Base-by-base conservation (phyloP, 164 flowering plant species). In the Cinnamomum micranthum region DNA sequence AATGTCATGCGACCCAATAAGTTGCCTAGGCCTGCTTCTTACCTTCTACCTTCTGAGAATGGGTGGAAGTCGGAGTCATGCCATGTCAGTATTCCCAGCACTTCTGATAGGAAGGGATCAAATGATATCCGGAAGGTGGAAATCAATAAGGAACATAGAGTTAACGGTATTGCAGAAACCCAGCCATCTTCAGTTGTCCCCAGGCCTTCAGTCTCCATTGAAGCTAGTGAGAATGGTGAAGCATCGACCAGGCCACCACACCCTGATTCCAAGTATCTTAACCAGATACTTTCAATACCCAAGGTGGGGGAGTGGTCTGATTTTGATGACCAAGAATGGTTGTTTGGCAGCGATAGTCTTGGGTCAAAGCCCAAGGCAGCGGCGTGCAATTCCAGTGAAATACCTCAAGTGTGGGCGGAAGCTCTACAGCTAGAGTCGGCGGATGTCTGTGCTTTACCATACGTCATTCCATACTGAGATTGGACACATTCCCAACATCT, bases 391-490 rank as follows among this genome's bases (percentile, higher is more conserved):
- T 74, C 25, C 65, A 82, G 79, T 55, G 85, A 84, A 78, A 74
- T 80, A 35, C 82, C 84, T 47, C 82, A 78, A 51, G 94, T 91
- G 22, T 89, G 97, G 97, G 84, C 90, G 5, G 86, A 89, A 79
- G 90, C 93, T 35, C 23, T 85, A 68, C 83, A 33, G 70, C 82
- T 91, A 58, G 91, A 84, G 47, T 81, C 88, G 3, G 91, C 88
- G 69, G 97, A 91, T 81, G 78, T 90, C 71, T 84, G 60, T 82
- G 95, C 91, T 23, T 81, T 93, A 73, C 97, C 95, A 0, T 93
- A 93, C 78, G 97, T 93, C 72, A 83, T 93, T 79, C 97, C 94
- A 1, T 87, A 87, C 83, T 93, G 87, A 68, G 70, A 72, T 31
- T 27, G 52, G 71, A 23, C 51, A 20, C 19, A 35, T 33, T 4